These are phyloP conservation scores for Fusarium compactum DNA, from an alignment of 2,329 filamentous ascomycete genomes.

Conservation along the genomic window DNA sequence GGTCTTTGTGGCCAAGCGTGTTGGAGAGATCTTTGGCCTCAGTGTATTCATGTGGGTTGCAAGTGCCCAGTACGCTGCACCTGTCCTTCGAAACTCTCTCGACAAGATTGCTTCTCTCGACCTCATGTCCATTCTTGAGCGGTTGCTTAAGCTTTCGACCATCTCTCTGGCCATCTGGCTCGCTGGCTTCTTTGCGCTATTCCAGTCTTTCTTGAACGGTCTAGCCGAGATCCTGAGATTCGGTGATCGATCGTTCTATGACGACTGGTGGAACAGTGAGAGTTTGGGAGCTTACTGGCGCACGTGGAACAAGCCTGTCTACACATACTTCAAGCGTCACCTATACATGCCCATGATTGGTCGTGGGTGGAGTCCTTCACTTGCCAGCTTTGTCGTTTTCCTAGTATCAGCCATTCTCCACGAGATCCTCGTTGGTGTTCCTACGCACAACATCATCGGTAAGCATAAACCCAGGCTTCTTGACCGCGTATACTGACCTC, in stretches of 20 bases:
- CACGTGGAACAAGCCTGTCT: slow-evolving; percentile 97
- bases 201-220: slow-evolving; percentile 92
- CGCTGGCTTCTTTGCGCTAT: slow-evolving; percentile 95
- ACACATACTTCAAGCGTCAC: slow-evolving; percentile 95
- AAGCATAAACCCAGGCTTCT: slow-evolving; percentile 46
- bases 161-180: slow-evolving; percentile 98
- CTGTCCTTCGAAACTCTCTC: slow-evolving; percentile 88
- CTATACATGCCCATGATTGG: slow-evolving; percentile 90
- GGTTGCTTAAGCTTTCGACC: slow-evolving; percentile 93
- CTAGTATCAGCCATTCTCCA: slow-evolving; percentile 89
- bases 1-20: slow-evolving; percentile 86
- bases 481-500: slow-evolving; percentile 18
- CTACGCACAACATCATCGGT: slow-evolving; percentile 94
- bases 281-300: slow-evolving; percentile 92
- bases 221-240: slow-evolving; percentile 91
- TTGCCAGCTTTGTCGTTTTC: slow-evolving; percentile 86
- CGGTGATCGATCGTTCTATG: slow-evolving; percentile 94
- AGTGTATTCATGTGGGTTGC: slow-evolving; percentile 95
- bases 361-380: slow-evolving; percentile 78
- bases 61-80: slow-evolving; percentile 92
- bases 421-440: slow-evolving; percentile 91
- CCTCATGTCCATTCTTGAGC: slow-evolving; percentile 83
- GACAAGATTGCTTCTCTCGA: slow-evolving; percentile 87
- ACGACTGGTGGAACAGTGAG: slow-evolving; percentile 97
- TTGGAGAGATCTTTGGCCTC: slow-evolving; percentile 81